phyloP scores from a whole-genome alignment of 2,329 filamentous ascomycete genomes.

The Clarireedia homoeocarpa region DNA sequence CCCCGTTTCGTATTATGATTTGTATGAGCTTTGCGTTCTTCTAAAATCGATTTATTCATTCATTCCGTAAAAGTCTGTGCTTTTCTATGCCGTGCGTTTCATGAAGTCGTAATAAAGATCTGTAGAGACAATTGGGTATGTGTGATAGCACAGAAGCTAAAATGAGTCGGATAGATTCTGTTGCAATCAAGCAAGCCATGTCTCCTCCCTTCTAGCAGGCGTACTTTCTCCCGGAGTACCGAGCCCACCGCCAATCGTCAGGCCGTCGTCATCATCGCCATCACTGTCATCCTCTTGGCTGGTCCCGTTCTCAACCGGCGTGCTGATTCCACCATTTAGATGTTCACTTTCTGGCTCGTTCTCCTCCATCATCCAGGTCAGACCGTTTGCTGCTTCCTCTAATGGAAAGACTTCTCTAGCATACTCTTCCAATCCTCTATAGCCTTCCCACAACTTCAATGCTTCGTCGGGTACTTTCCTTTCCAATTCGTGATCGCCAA shows the following conservation, averaged over 20 bases:
- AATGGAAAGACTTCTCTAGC: constrained; percentile 88
- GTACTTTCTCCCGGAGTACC: constrained; percentile 19
- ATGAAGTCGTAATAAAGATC: background rate
- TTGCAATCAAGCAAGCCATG: constrained; percentile 25
- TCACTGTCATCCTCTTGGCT: constrained; percentile 27
- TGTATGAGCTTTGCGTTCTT: background rate
- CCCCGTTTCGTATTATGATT: background rate
- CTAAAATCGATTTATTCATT: background rate
- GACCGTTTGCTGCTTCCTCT: constrained; percentile 88
- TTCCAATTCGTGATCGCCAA: constrained; percentile 50
- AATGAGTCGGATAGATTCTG: background rate
- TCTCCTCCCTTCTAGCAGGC: constrained; percentile 26
- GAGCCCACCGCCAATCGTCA: constrained; percentile 23
- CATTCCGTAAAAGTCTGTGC: background rate
- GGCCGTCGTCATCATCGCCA: constrained; percentile 42
- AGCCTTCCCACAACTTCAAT: constrained; percentile 82
- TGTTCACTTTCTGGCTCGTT: constrained; percentile 28
- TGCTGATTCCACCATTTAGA: constrained; percentile 28
- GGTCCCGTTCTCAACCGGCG: constrained; percentile 21
- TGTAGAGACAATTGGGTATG: background rate
- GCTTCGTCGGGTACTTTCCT: constrained; percentile 65
- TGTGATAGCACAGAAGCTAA: no score
- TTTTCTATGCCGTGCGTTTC: background rate
- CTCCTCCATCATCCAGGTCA: constrained; percentile 78
- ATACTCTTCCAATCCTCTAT: constrained; percentile 86